Percentiles rank a stretch among this genome's conserved stretches.
These are phyloP conservation scores for Penicillium sumatraense DNA, from an alignment of 2,329 filamentous ascomycete species.

Conservation along the genomic window DNA sequence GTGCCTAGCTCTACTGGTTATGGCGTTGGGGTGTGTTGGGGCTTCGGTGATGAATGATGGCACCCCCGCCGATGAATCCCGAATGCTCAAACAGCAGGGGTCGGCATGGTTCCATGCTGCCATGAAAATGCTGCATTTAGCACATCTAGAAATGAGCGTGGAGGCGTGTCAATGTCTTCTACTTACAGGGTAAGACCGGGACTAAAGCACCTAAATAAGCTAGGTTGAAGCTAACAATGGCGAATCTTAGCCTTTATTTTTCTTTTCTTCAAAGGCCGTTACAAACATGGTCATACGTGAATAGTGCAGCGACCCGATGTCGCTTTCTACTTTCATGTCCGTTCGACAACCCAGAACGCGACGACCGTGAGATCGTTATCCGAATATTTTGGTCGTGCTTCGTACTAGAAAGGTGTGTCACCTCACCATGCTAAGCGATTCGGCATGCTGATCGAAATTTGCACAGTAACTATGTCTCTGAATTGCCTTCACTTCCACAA, in stretches of 20 bases:
- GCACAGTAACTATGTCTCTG: slow-evolving; percentile 11
- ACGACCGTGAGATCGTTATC: slow-evolving; percentile 8
- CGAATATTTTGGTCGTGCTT: slow-evolving; percentile 17
- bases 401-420: slow-evolving; percentile 11
- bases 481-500: slow-evolving; percentile 12
- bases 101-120: slow-evolving; percentile 12
- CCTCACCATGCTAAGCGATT: background rate
- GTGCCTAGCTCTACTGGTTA: slow-evolving; percentile 11
- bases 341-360: slow-evolving; percentile 4
- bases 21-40: slow-evolving; percentile 14
- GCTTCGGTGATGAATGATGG: slow-evolving; percentile 5
- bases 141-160: slow-evolving; percentile 12
- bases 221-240: background rate
- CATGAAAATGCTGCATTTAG: slow-evolving; percentile 14
- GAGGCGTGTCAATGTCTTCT: slow-evolving; percentile 13
- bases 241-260: slow-evolving; percentile 6
- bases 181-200: slow-evolving; percentile 6
- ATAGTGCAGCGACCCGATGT: slow-evolving; percentile 9
- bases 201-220: background rate
- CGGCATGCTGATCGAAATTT: background rate
- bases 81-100: slow-evolving; percentile 4
- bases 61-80: background rate
- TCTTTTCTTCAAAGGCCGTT: slow-evolving; percentile 14
- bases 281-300: slow-evolving; percentile 15
- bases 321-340: slow-evolving; percentile 9